phyloP scores from a whole-genome alignment of 129 eudicot species.

The Smallanthus sonchifolius region DNA sequence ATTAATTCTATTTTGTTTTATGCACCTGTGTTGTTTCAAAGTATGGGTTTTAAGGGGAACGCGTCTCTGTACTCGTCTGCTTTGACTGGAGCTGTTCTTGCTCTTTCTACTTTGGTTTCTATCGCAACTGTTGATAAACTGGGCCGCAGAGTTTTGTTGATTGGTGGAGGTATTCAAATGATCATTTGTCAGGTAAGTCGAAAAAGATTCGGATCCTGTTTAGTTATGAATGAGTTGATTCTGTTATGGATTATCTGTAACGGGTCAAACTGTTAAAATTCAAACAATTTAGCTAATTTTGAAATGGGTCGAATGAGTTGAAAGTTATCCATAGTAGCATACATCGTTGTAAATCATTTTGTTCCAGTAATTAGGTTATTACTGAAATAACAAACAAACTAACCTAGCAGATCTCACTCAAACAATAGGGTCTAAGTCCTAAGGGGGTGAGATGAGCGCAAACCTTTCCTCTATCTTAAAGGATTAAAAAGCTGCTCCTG shows the following conservation, averaged over 20 bases:
- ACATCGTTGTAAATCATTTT: no score
- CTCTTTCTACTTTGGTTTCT: constrained; percentile 59
- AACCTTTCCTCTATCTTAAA: no score
- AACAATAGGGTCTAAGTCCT: no score
- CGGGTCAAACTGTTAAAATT: neutral
- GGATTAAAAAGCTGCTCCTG: no score
- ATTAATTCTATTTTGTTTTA: constrained; percentile 74
- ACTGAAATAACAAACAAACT: no score
- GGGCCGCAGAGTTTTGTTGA: constrained; percentile 70
- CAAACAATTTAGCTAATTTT: neutral
- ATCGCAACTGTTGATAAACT: constrained; percentile 64
- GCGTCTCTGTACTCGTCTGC: constrained; percentile 79
- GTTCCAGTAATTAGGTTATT: no score
- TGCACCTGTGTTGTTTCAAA: constrained; percentile 76
- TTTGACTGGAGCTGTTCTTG: constrained; percentile 77
- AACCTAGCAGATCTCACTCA: no score
- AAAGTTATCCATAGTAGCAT: no score
- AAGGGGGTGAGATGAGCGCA: no score
- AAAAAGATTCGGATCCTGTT: neutral
- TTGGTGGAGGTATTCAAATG: constrained; percentile 82
- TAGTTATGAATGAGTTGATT: neutral
- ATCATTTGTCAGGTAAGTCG: constrained; percentile 64
- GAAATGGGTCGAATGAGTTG: neutral
- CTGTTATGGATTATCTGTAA: neutral
- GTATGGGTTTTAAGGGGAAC: constrained; percentile 65